Percentiles rank a stretch among this genome's conserved stretches.
phyloP scores from a whole-genome alignment of 1,284 basidiomycete species.

The Omphalotus olearius region DNA sequence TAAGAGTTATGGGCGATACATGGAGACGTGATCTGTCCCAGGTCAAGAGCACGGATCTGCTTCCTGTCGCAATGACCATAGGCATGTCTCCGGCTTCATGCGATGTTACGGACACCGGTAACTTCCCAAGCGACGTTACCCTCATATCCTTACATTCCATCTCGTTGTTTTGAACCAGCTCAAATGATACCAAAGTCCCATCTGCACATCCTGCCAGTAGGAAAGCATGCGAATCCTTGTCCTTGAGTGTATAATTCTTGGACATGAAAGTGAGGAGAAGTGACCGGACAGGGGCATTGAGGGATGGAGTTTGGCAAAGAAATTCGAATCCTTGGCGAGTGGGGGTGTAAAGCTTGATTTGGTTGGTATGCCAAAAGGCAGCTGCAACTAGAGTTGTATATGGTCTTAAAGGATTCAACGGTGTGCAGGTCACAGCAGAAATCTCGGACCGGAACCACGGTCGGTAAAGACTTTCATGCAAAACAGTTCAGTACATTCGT shows the following conservation, averaged over 20 bases:
- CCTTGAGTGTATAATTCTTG: conserved; percentile 25
- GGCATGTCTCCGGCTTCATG: conserved; percentile 46
- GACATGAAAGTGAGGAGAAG: conserved; percentile 65
- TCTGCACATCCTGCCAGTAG: conserved; percentile 80
- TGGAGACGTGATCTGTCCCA: conserved; percentile 64
- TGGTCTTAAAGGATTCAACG: conserved; percentile 42
- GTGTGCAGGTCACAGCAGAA: conserved; percentile 60
- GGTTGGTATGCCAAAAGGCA: conserved; percentile 75
- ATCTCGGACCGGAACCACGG: conserved; percentile 39
- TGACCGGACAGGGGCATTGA: conserved; percentile 65
- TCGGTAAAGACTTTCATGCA: background rate
- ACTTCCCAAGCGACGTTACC: conserved; percentile 61
- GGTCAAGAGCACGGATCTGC: conserved; percentile 58
- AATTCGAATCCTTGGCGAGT: conserved; percentile 32
- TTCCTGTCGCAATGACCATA: conserved; percentile 63
- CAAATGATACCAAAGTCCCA: conserved; percentile 70
- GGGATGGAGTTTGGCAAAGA: conserved; percentile 38
- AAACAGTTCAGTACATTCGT: background rate
- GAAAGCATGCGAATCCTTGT: conserved; percentile 41
- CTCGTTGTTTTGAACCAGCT: conserved; percentile 24
- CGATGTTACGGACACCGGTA: conserved; percentile 58
- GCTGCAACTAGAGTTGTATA: conserved; percentile 53
- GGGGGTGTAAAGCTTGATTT: conserved; percentile 54
- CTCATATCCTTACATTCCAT: conserved; percentile 48
- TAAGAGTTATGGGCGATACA: conserved; percentile 70